Conservation (phyloP, 371 early-diverging fungal species). For the Nosema granulosis region DNA sequence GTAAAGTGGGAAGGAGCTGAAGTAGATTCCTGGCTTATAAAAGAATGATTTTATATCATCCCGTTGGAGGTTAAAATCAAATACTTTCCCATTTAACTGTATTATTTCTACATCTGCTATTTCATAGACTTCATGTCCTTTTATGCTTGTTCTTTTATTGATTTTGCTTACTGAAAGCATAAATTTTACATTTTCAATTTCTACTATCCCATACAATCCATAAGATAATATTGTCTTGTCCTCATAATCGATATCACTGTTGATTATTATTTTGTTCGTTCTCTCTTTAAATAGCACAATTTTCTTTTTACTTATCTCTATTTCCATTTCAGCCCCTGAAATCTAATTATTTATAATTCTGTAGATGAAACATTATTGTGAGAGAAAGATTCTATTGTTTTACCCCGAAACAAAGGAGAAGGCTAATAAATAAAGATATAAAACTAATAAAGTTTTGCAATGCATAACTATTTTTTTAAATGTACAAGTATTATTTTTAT, state of each 20-base stretch:
- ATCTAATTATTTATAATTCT: too few relatives aligned
- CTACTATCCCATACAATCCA: conserved; percentile 40
- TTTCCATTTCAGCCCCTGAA: too few relatives aligned
- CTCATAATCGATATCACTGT: neutral
- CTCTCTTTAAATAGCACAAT: too few relatives aligned
- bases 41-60: conserved; percentile 45
- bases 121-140: conserved; percentile 56
- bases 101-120: conserved; percentile 47
- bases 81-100: conserved; percentile 4
- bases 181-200: conserved; percentile 11
- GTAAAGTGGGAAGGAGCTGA: conserved; percentile 42
- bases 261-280: too few relatives aligned
- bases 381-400: too few relatives aligned
- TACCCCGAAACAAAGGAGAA: too few relatives aligned
- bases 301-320: too few relatives aligned
- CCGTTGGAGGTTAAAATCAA: conserved; percentile 4
- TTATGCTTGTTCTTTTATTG: conserved; percentile 38
- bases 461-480: too few relatives aligned
- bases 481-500: too few relatives aligned
- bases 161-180: conserved; percentile 54
- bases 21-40: conserved; percentile 52
- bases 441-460: too few relatives aligned
- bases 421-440: too few relatives aligned
- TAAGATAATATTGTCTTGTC: neutral
- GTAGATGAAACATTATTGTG: too few relatives aligned